Conservation (phyloP, 805 yeast species). For the Starmerella khaoyaiensis region DNA sequence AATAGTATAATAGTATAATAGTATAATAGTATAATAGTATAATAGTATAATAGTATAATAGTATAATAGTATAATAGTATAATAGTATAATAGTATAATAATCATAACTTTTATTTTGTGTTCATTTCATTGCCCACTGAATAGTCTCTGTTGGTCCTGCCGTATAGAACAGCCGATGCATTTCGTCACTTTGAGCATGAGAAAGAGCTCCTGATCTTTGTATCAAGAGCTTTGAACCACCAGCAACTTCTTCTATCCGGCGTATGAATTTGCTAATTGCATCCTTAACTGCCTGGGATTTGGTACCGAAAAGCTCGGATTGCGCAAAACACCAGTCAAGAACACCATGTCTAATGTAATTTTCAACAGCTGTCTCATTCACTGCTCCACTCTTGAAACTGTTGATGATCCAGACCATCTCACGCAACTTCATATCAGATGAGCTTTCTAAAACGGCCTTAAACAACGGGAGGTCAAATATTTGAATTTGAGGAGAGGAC, state of each 20-base stretch:
- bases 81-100: too few relatives aligned
- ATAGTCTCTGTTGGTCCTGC: too few relatives aligned
- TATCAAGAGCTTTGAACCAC: conserved; percentile 14
- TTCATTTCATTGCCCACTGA: conserved; percentile 4
- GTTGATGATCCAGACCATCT: conserved; percentile 53
- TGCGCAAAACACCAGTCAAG: conserved; percentile 54
- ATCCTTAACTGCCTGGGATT: conserved; percentile 7
- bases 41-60: too few relatives aligned
- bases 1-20: too few relatives aligned
- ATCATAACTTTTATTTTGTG: background rate
- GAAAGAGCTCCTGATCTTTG: conserved; percentile 17
- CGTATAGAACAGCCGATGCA: conserved; percentile 6
- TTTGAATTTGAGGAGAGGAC: conserved; percentile 36
- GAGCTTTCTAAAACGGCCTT: conserved; percentile 17
- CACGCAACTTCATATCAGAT: conserved; percentile 35
- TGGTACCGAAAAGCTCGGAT: conserved; percentile 7
- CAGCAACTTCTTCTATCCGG: conserved; percentile 14
- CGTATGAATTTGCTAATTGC: conserved; percentile 12
- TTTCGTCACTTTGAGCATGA: conserved; percentile 4
- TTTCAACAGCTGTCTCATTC: conserved; percentile 38
- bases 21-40: too few relatives aligned
- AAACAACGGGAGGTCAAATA: conserved; percentile 36
- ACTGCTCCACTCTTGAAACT: conserved; percentile 38
- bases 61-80: too few relatives aligned
- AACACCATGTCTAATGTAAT: conserved; percentile 41